These are phyloP conservation scores for Corylus heterophylla DNA, from an alignment of 306 rosid genomes.

Conservation along the genomic window DNA sequence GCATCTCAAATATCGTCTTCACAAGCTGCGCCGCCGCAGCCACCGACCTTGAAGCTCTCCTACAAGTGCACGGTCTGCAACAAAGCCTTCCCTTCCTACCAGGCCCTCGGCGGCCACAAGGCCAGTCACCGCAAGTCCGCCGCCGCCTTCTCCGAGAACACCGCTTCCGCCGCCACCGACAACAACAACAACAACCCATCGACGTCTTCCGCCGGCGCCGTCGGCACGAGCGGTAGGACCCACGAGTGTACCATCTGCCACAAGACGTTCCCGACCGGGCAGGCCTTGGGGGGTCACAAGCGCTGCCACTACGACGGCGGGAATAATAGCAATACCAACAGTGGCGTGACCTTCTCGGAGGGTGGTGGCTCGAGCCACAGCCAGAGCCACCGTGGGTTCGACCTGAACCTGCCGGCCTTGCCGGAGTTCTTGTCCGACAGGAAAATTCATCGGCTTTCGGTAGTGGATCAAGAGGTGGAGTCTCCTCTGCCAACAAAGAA, in stretches of 20 bases:
- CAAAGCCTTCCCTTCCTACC: constrained; percentile 78
- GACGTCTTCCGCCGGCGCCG: background rate
- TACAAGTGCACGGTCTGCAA: constrained; percentile 67
- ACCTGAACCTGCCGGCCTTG: constrained; percentile 78
- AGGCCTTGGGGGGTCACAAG: constrained; percentile 95
- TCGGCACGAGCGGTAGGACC: constrained; percentile 32
- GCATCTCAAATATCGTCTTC: background rate
- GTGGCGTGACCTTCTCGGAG: constrained; percentile 47
- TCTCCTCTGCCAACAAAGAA: constrained; percentile 76
- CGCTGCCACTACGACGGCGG: constrained; percentile 94
- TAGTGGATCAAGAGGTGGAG: constrained; percentile 75
- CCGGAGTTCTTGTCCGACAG: constrained; percentile 56
- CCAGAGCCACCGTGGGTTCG: constrained; percentile 59
- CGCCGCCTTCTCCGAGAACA: constrained; percentile 7
- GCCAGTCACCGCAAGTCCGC: constrained; percentile 83
- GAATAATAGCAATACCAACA: constrained; percentile 27
- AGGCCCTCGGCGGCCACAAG: constrained; percentile 94
- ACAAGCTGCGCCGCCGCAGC: background rate
- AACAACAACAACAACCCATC: constrained; percentile 6
- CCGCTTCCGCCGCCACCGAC: constrained; percentile 24
- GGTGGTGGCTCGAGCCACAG: constrained; percentile 54
- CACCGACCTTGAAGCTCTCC: constrained; percentile 35
- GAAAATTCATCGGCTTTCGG: constrained; percentile 32
- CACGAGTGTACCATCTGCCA: constrained; percentile 89
- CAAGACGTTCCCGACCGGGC: constrained; percentile 82